Conservation (phyloP, 2,329 filamentous ascomycete species). For the Microsporum audouinii region DNA sequence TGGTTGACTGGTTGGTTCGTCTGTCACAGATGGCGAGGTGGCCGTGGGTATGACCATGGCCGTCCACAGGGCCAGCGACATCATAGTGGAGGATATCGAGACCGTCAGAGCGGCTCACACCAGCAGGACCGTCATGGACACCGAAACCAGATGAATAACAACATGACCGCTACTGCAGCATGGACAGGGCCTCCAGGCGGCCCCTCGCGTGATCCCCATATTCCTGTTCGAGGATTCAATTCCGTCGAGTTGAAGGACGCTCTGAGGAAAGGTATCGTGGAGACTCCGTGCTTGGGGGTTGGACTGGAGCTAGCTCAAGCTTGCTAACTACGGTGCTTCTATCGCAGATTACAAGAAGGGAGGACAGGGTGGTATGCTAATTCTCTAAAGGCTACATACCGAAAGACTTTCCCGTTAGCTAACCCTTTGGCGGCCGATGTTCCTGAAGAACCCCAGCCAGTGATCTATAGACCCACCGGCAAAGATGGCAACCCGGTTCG, state of each 20-base stretch:
- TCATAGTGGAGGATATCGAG: slow-evolving; percentile 18
- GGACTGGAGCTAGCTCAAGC: neutral
- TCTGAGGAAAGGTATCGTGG: slow-evolving; percentile 29
- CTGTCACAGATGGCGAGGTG: slow-evolving; percentile 29
- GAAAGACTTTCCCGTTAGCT: neutral
- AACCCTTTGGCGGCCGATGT: neutral
- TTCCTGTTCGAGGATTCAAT: slow-evolving; percentile 36
- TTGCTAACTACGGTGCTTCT: neutral
- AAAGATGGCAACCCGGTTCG: slow-evolving; percentile 26
- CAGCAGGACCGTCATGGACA: slow-evolving; percentile 18
- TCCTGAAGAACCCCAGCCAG: slow-evolving; percentile 8
- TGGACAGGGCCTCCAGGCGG: slow-evolving; percentile 19
- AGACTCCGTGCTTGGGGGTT: neutral
- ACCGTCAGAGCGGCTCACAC: slow-evolving; percentile 22
- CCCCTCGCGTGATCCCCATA: slow-evolving; percentile 29
- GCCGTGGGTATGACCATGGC: slow-evolving; percentile 26
- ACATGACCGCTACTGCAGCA: slow-evolving; percentile 15
- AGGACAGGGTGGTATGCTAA: slow-evolving; percentile 19
- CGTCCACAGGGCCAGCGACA: slow-evolving; percentile 30
- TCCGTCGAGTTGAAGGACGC: slow-evolving; percentile 31
- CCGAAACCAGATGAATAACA: slow-evolving; percentile 17
- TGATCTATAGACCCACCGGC: slow-evolving; percentile 28
- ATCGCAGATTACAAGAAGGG: neutral
- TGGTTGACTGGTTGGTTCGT: slow-evolving; percentile 4
- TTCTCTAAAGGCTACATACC: neutral